Percentiles rank a stretch among this genome's conserved stretches.
These are phyloP conservation scores for Verticillium nonalfalfae DNA, from an alignment of 2,329 filamentous ascomycete species.

Conservation along the genomic window DNA sequence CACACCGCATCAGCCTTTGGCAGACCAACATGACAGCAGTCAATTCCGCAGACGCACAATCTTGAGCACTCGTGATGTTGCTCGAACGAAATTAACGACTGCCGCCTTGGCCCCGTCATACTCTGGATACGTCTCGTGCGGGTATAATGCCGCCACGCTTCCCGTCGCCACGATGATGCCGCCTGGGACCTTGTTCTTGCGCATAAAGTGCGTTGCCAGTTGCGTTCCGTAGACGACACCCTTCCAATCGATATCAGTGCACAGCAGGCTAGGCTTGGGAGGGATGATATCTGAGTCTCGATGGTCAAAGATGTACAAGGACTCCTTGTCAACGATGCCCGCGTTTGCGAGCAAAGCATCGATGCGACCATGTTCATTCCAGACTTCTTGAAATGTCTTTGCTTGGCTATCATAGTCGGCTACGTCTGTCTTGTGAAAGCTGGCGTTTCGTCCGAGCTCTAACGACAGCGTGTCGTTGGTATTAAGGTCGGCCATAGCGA, in stretches of 20 bases:
- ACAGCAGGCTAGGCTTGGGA: constrained; percentile 33
- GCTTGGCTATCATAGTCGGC: constrained; percentile 37
- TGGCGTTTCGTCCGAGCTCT: constrained; percentile 26
- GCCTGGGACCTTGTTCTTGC: constrained; percentile 34
- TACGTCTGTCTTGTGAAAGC: constrained; percentile 39
- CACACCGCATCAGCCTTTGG: not conserved
- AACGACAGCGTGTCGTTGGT: constrained; percentile 17
- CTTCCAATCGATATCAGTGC: constrained; percentile 45
- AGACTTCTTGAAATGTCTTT: constrained; percentile 32
- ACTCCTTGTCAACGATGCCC: constrained; percentile 38
- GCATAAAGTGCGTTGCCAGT: constrained; percentile 47
- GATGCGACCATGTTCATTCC: constrained; percentile 34
- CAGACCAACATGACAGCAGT: not conserved
- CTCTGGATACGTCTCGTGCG: constrained; percentile 36
- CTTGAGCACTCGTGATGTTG: constrained; percentile 28
- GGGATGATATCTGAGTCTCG: constrained; percentile 22
- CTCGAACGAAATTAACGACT: constrained; percentile 32
- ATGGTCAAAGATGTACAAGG: constrained; percentile 31
- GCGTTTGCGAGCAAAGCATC: constrained; percentile 44
- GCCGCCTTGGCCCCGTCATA: constrained; percentile 46
- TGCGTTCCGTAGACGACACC: constrained; percentile 41
- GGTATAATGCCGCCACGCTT: constrained; percentile 34
- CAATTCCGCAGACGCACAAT: constrained; percentile 8
- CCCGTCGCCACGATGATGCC: constrained; percentile 37
- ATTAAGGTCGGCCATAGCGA: constrained; percentile 32